Conservation (phyloP, 345 rosid genomes). For the Moricandia moricandioides region DNA sequence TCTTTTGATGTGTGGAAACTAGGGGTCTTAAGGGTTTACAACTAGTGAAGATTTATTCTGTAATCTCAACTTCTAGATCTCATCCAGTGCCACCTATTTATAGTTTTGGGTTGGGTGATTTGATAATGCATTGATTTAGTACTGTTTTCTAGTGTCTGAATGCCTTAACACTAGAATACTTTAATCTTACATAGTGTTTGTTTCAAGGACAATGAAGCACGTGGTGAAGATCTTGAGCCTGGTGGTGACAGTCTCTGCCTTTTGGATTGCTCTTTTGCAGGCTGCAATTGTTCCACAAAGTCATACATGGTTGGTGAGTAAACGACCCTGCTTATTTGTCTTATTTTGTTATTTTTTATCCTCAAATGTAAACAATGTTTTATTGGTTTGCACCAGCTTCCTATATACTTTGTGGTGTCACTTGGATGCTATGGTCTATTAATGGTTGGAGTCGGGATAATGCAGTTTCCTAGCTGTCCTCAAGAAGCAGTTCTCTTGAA, state of each 20-base stretch:
- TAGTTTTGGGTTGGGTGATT: too few species aligned
- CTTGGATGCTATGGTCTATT: conserved; percentile 75
- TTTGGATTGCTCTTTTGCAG: conserved; percentile 59
- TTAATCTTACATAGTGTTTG: not conserved
- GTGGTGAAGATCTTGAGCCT: conserved; percentile 51
- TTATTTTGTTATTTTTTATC: not conserved
- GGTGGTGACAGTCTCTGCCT: conserved; percentile 44
- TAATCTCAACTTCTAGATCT: too few species aligned
- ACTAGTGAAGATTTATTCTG: too few species aligned
- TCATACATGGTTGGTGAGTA: conserved; percentile 55
- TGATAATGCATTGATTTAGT: not conserved
- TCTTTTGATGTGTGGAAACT: too few species aligned
- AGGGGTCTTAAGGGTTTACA: too few species aligned
- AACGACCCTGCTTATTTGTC: not conserved
- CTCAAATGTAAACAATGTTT: not conserved
- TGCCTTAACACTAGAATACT: not conserved
- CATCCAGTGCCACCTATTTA: too few species aligned
- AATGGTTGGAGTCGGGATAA: conserved; percentile 46
- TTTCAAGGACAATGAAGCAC: conserved; percentile 46
- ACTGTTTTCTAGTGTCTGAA: not conserved
- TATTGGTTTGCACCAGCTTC: conserved; percentile 41
- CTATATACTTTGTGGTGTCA: conserved; percentile 60
- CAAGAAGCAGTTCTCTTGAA: conserved; percentile 63
- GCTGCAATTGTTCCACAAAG: conserved; percentile 45
- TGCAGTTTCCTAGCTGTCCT: conserved; percentile 70